Evolutionary conservation across 176 grass and related monocot species (phyloP).

Genomic region (Oryza australiensis): DNA sequence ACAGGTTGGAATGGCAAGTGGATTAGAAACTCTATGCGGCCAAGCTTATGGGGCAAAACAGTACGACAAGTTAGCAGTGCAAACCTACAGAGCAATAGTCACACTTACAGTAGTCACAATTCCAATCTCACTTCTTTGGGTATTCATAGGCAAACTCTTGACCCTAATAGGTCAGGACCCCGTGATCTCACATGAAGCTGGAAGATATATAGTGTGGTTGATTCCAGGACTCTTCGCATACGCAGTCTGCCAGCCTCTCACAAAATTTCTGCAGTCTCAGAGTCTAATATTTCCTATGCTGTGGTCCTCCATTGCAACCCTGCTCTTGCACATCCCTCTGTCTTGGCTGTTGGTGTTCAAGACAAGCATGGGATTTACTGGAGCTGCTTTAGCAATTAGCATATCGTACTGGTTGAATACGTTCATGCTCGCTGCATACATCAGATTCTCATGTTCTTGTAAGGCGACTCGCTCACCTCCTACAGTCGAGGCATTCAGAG

Average conservation of each 20-base stretch:
- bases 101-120: constrained; percentile 59
- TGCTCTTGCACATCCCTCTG: constrained; percentile 73
- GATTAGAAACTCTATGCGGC: constrained; percentile 81
- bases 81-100: constrained; percentile 79
- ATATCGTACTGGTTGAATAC: constrained; percentile 74
- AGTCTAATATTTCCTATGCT: constrained; percentile 81
- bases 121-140: constrained; percentile 76
- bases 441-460: constrained; percentile 59
- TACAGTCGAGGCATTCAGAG: constrained; percentile 61
- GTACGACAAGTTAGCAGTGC: constrained; percentile 60
- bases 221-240: constrained; percentile 80
- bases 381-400: constrained; percentile 82
- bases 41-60: constrained; percentile 89
- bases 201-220: constrained; percentile 74
- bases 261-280: constrained; percentile 85
- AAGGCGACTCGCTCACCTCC: constrained; percentile 47
- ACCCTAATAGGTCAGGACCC: constrained; percentile 74
- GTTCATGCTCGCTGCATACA: constrained; percentile 67
- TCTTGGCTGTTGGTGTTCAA: constrained; percentile 82
- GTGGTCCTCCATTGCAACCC: constrained; percentile 43
- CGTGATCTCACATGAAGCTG: constrained; percentile 57
- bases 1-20: constrained; percentile 91
- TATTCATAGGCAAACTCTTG: constrained; percentile 67
- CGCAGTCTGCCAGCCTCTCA: constrained; percentile 62
- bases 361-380: constrained; percentile 58